These are phyloP conservation scores for Phytopythium kandeliae DNA, from an alignment of 352 stramenopile species.

Conservation along the genomic window DNA sequence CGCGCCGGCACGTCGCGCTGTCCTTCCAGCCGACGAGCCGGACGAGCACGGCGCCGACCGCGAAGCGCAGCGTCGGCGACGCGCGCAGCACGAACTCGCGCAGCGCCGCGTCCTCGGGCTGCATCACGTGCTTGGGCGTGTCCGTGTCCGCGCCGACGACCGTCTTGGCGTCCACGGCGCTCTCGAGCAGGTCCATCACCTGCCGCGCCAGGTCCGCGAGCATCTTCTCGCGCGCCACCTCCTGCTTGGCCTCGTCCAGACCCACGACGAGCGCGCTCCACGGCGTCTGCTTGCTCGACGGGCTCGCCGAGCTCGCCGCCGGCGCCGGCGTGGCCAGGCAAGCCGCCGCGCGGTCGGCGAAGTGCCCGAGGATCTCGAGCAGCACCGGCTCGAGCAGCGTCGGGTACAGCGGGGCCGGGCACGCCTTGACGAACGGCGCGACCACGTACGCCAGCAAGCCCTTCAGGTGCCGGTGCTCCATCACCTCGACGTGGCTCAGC, in stretches of 20 bases:
- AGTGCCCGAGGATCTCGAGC: slow-evolving; percentile 42
- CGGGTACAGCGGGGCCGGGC: slow-evolving; percentile 45
- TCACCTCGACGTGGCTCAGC: slow-evolving; percentile 47
- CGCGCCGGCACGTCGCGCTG: slow-evolving; percentile 60
- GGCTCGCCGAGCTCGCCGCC: too few species aligned
- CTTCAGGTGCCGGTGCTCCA: slow-evolving; percentile 79
- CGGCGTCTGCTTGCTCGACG: slow-evolving; percentile 24
- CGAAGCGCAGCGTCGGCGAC: slow-evolving; percentile 36
- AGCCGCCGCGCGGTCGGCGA: slow-evolving; percentile 38
- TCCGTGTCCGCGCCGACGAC: slow-evolving; percentile 66
- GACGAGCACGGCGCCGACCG: slow-evolving; percentile 40
- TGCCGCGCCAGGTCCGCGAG: slow-evolving; percentile 63
- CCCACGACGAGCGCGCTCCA: slow-evolving; percentile 56
- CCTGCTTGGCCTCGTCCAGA: slow-evolving; percentile 60
- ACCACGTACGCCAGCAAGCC: slow-evolving; percentile 59
- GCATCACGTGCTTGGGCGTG: slow-evolving; percentile 70
- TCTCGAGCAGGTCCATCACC: slow-evolving; percentile 69
- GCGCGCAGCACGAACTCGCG: slow-evolving; percentile 59
- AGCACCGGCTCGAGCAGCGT: slow-evolving; percentile 64
- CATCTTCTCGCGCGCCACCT: slow-evolving; percentile 68
- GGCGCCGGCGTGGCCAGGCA: slow-evolving; percentile 35
- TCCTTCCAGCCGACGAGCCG: slow-evolving; percentile 73
- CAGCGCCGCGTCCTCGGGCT: slow-evolving; percentile 44
- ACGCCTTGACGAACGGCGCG: slow-evolving; percentile 66
- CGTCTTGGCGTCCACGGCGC: slow-evolving; percentile 64